These are phyloP conservation scores for Komagataella pastoris DNA, from an alignment of 805 yeast genomes.

Conservation along the genomic window DNA sequence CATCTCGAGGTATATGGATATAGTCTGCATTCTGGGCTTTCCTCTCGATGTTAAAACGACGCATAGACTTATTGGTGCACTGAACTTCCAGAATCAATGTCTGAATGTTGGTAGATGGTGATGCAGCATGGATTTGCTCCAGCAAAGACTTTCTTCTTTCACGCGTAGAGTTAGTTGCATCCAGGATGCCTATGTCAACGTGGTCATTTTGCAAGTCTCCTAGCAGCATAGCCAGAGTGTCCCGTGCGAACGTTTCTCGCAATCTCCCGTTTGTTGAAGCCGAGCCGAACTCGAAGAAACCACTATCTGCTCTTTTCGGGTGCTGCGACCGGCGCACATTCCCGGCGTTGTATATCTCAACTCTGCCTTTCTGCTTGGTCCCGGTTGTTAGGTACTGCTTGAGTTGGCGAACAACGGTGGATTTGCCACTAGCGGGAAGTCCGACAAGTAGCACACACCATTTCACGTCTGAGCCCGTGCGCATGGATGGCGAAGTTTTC, in stretches of 20 bases:
- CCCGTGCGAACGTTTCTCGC: constrained; percentile 91
- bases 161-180: constrained; percentile 64
- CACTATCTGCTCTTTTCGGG: constrained; percentile 8
- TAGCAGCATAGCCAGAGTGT: constrained; percentile 68
- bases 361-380: constrained; percentile 8
- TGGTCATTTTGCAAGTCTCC: constrained; percentile 60
- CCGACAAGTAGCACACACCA: constrained; percentile 46
- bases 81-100: constrained; percentile 47
- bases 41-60: constrained; percentile 48
- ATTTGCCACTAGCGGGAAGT: constrained; percentile 88
- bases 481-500: neutral
- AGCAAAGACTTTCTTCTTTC: constrained; percentile 43
- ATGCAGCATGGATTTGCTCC: constrained; percentile 36
- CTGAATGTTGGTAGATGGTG: constrained; percentile 29
- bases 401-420: constrained; percentile 23
- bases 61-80: constrained; percentile 35
- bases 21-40: constrained; percentile 56
- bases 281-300: constrained; percentile 32
- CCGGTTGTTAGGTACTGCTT: constrained; percentile 9
- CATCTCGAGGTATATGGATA: constrained; percentile 31
- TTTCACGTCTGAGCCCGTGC: constrained; percentile 7
- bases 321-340: constrained; percentile 29
- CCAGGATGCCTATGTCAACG: constrained; percentile 87
- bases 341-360: constrained; percentile 35
- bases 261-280: constrained; percentile 34